Conservation (phyloP, 2,329 filamentous ascomycete species). For the Aspergillus pseudoglaucus region DNA sequence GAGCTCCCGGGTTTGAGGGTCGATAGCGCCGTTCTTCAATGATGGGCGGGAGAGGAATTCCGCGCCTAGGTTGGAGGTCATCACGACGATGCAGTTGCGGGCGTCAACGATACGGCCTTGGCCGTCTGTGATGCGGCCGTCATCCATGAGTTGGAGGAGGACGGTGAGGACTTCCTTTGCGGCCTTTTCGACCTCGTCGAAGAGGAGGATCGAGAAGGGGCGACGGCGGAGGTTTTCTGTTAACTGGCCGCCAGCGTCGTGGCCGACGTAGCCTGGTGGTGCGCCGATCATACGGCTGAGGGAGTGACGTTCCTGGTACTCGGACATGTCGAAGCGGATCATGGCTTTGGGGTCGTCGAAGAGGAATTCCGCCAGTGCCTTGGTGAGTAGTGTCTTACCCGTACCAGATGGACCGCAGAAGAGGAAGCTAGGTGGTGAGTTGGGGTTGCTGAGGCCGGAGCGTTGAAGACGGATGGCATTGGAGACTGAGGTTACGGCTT, state of each 20-base stretch:
- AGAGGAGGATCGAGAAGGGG: constrained; percentile 95
- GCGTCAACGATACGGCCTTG: constrained; percentile 93
- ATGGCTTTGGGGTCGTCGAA: constrained; percentile 96
- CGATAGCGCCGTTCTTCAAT: constrained; percentile 74
- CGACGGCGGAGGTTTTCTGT: constrained; percentile 90
- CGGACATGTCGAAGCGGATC: constrained; percentile 99
- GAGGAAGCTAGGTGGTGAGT: constrained; percentile 94
- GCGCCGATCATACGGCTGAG: constrained; percentile 97
- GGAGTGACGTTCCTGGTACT: constrained; percentile 95
- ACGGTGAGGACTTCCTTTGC: constrained; percentile 97
- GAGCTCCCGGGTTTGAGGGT: constrained; percentile 75
- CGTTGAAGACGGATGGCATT: constrained; percentile 94
- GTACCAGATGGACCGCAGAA: constrained; percentile 98
- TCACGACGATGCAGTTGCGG: constrained; percentile 97
- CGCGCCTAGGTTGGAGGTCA: constrained; percentile 96
- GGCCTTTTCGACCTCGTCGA: constrained; percentile 97
- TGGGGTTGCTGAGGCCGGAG: constrained; percentile 89
- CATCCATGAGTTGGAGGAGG: constrained; percentile 98
- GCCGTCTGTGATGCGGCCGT: constrained; percentile 95
- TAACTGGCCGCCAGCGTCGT: constrained; percentile 91
- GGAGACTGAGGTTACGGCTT: constrained; percentile 86
- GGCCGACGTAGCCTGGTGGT: constrained; percentile 92
- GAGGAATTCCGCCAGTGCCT: constrained; percentile 93
- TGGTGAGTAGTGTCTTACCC: constrained; percentile 94
- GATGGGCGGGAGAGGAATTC: constrained; percentile 82